Base-by-base conservation (phyloP, 208 protist genomes). In the Herpetomonas muscarum region DNA sequence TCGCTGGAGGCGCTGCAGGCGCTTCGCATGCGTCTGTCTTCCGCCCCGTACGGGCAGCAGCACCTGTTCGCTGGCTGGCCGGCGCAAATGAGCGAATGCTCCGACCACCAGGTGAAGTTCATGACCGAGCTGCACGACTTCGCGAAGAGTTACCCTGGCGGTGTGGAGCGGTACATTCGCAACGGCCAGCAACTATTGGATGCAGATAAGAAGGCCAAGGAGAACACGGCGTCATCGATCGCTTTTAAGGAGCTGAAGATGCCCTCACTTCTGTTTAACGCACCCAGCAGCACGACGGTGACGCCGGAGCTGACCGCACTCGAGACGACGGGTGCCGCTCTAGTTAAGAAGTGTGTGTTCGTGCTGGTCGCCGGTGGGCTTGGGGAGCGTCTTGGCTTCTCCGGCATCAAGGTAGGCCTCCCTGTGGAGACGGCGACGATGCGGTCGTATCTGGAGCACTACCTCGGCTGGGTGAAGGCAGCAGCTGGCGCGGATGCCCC, bases 281-380 rank as follows among this genome's bases (percentile, higher is more conserved):
- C 61, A 5, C 92, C 92, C 25, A 65, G 70, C 15, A 61, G 85
- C 22, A 54, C 77, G 22, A 31, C 72, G 29, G 63, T 49, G 6
- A 71, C 44, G 25, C 51, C 42, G 9, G 74, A 73, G 31, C 77
- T 93, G 30, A 21, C 52, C 24, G 48, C 45, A 36, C 42, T 87
- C 25, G 90, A 97, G 70, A 19, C 1, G 30, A 41, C 41, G 3
- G 86, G 85, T 10, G 32, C 53, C 12, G 48, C 24, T 28, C 50
- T 79, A 46, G 61, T 90, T 44, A 60, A 70, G 46, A 56, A 72
- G 45, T 76, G 71, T 13, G 84, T 79, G 13, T 97, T 98, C 62
- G 93, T 97, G 17, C 62, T 98, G 5, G 90, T 97, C 0, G 92
- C 92, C 0, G 92, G 92, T 30, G 93, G 94, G 1, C 74, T 98